phyloP scores from a whole-genome alignment of 257 asterid species.

The Eustoma russellianum region DNA sequence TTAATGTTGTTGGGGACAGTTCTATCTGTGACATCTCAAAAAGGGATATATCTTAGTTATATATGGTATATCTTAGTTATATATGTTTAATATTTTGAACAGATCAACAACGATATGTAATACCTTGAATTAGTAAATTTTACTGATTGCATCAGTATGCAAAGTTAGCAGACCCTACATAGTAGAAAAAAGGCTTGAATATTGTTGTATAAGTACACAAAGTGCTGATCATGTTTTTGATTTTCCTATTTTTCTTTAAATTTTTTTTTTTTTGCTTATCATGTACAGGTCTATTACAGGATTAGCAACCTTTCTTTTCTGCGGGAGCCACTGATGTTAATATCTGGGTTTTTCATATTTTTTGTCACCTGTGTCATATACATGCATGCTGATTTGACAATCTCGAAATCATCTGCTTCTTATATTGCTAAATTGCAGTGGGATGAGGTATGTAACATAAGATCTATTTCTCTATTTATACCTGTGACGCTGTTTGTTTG shows the following conservation, averaged over 20 bases:
- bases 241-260: neutral
- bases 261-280: constrained; percentile 5
- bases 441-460: constrained; percentile 63
- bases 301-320: constrained; percentile 75
- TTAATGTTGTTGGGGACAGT: too few species aligned
- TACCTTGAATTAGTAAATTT: neutral
- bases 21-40: too few species aligned
- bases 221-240: neutral
- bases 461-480: constrained; percentile 1
- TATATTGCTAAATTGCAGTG: constrained; percentile 88
- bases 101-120: too few species aligned
- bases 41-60: too few species aligned
- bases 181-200: too few species aligned
- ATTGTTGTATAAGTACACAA: too few species aligned
- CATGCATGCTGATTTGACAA: constrained; percentile 80
- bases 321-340: constrained; percentile 81
- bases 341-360: constrained; percentile 78
- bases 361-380: constrained; percentile 68
- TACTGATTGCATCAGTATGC: neutral
- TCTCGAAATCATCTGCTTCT: constrained; percentile 84
- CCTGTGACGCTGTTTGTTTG: constrained; percentile 2
- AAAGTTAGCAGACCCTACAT: neutral
- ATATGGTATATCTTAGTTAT: too few species aligned
- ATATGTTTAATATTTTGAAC: too few species aligned
- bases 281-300: constrained; percentile 74